These are phyloP conservation scores for Phytophthora cryptogea DNA, from an alignment of 352 stramenopile genomes.

Conservation along the genomic window DNA sequence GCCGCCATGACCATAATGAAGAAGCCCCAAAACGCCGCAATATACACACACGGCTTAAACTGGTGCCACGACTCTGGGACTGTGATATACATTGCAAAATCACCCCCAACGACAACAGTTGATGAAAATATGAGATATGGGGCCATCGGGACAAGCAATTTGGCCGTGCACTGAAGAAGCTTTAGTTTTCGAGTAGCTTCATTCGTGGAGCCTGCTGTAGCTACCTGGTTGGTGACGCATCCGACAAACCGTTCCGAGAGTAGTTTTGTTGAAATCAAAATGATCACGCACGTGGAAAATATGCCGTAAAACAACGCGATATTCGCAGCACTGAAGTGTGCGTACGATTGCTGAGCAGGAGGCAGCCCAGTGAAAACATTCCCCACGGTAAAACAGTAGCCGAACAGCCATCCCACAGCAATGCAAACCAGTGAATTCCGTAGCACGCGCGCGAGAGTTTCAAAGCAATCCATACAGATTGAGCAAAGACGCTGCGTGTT, in stretches of 20 bases:
- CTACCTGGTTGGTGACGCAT: neutral
- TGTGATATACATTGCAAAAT: slow-evolving; percentile 8
- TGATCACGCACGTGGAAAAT: slow-evolving; percentile 11
- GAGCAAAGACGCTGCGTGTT: neutral
- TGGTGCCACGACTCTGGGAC: slow-evolving; percentile 12
- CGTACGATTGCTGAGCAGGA: slow-evolving; percentile 7
- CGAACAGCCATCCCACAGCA: slow-evolving; percentile 13
- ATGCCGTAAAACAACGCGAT: slow-evolving; percentile 15
- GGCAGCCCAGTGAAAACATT: slow-evolving; percentile 9
- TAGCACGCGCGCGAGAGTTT: slow-evolving; percentile 9
- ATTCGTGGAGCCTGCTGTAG: too few relatives aligned
- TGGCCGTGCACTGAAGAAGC: slow-evolving; percentile 8
- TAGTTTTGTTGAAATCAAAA: slow-evolving; percentile 8
- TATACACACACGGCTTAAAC: slow-evolving; percentile 28
- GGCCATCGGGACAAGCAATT: slow-evolving; percentile 4
- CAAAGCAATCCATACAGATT: neutral
- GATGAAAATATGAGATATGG: slow-evolving; percentile 9
- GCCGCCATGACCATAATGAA: slow-evolving; percentile 18
- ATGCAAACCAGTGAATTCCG: slow-evolving; percentile 12
- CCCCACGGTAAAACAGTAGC: slow-evolving; percentile 13
- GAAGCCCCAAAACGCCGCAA: slow-evolving; percentile 20
- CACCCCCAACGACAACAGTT: slow-evolving; percentile 9
- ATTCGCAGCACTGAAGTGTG: slow-evolving; percentile 7
- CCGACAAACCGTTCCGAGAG: slow-evolving; percentile 12
- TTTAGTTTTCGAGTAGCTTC: slow-evolving; percentile 1